These are phyloP conservation scores for Colletotrichum karsti DNA, from an alignment of 2,329 filamentous ascomycete species.

Conservation along the genomic window DNA sequence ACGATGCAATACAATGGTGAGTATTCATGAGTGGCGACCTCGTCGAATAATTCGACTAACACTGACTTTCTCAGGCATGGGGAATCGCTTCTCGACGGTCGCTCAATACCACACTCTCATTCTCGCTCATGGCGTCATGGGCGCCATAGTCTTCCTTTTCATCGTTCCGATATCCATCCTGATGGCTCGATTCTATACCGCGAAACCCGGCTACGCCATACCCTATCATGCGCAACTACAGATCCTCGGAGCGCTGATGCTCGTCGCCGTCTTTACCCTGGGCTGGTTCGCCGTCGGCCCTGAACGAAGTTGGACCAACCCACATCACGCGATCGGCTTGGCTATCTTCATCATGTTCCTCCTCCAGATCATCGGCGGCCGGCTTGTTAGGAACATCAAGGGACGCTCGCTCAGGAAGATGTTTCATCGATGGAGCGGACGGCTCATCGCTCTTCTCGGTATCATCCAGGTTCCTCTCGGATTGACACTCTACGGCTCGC, in stretches of 20 bases:
- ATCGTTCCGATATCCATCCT: constrained; percentile 80
- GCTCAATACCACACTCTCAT: constrained; percentile 77
- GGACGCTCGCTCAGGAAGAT: constrained; percentile 62
- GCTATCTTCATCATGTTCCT: constrained; percentile 79
- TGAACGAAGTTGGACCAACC: constrained; percentile 76
- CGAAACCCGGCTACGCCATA: constrained; percentile 67
- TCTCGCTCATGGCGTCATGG: constrained; percentile 76
- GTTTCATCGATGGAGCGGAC: constrained; percentile 89
- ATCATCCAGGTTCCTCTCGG: constrained; percentile 90
- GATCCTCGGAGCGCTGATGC: constrained; percentile 71
- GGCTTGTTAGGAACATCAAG: constrained; percentile 64
- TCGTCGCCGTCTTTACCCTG: constrained; percentile 76
- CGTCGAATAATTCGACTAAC: constrained; percentile 21
- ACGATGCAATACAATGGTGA: constrained; percentile 87
- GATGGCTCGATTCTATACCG: constrained; percentile 74
- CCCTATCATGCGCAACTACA: constrained; percentile 80
- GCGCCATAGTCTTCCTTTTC: constrained; percentile 77
- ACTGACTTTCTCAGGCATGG: constrained; percentile 70
- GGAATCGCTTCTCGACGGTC: constrained; percentile 77
- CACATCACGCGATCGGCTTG: constrained; percentile 85
- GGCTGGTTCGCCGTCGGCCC: constrained; percentile 84
- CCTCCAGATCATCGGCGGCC: constrained; percentile 75
- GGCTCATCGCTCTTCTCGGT: constrained; percentile 80
- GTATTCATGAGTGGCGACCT: constrained; percentile 29
- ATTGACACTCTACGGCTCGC: constrained; percentile 91